Evolutionary conservation across 1,139 yeast genomes (phyloP).

Genomic region (Candida mesenterica): DNA sequence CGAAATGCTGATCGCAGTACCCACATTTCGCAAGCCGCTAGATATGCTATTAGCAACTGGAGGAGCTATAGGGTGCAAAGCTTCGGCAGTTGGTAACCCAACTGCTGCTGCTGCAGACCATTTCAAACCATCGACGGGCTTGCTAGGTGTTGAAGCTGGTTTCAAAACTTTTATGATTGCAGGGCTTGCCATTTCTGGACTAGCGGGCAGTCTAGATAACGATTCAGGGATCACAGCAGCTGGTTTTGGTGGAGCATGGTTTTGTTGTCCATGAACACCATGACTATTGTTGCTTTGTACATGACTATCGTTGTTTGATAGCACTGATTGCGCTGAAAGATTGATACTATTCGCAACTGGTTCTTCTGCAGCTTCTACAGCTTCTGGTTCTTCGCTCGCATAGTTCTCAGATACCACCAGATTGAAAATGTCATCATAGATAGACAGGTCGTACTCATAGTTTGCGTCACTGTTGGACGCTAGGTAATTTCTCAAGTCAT

Average conservation of each 20-base stretch:
- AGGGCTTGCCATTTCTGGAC: conserved; percentile 17
- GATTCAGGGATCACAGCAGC: conserved; percentile 11
- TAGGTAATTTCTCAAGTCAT: conserved; percentile 40
- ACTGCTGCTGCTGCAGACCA: conserved; percentile 73
- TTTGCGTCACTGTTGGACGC: conserved; percentile 42
- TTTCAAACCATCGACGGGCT: conserved; percentile 62
- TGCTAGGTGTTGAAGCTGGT: conserved; percentile 67
- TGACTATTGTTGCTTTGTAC: background rate
- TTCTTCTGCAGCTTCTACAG: background rate
- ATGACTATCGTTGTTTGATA: background rate
- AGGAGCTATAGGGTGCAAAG: background rate
- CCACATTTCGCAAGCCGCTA: background rate
- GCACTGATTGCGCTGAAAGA: background rate
- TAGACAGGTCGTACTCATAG: conserved; percentile 36
- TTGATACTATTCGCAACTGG: background rate
- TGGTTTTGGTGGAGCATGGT: background rate
- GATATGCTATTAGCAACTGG: background rate
- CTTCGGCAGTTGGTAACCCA: conserved; percentile 10
- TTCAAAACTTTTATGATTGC: conserved; percentile 48
- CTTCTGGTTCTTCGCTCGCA: background rate
- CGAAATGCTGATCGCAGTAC: background rate
- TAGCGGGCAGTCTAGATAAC: conserved; percentile 12
- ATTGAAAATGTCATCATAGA: conserved; percentile 44
- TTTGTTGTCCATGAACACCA: background rate
- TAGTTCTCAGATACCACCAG: conserved; percentile 10